Evolutionary conservation across 169 alveolate species (phyloP).

Genomic region (Babesia divergens): DNA sequence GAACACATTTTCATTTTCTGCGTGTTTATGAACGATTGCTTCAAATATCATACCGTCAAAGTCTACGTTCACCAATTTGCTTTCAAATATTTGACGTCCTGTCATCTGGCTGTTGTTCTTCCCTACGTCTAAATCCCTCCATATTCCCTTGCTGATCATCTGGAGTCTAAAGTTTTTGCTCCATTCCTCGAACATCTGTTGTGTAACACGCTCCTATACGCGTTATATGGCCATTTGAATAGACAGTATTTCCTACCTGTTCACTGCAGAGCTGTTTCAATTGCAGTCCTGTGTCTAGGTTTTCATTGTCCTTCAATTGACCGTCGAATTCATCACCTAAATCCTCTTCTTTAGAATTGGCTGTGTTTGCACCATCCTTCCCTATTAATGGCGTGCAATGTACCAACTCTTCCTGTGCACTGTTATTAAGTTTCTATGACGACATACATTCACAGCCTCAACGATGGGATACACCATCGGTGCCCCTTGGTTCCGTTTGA

Average conservation of each 20-base stretch:
- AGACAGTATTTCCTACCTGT: not conserved
- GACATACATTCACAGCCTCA: slow-evolving; percentile 36
- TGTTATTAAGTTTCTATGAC: not conserved
- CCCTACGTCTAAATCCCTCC: slow-evolving; percentile 30
- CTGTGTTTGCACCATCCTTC: slow-evolving; percentile 4
- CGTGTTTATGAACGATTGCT: not conserved
- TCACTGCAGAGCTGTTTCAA: slow-evolving; percentile 22
- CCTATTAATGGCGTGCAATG: not conserved
- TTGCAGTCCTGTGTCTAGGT: slow-evolving; percentile 14
- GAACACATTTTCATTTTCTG: slow-evolving; percentile 44
- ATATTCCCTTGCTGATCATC: slow-evolving; percentile 34
- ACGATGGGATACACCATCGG: slow-evolving; percentile 26
- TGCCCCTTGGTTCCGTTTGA: slow-evolving; percentile 15
- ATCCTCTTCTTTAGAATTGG: not conserved
- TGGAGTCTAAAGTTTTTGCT: slow-evolving; percentile 14
- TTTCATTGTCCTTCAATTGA: not conserved
- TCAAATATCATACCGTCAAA: slow-evolving; percentile 1
- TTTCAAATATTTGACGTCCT: slow-evolving; percentile 22
- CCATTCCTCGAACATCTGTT: slow-evolving; percentile 25
- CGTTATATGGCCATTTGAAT: not conserved
- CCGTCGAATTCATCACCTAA: not conserved
- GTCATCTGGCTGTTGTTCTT: slow-evolving; percentile 26
- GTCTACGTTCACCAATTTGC: slow-evolving; percentile 6
- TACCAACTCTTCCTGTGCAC: slow-evolving; percentile 8
- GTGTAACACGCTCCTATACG: slow-evolving; percentile 15